Evolutionary conservation across 768 basidiomycete genomes (phyloP).

Genomic region (Hortiboletus flavorubellus): DNA sequence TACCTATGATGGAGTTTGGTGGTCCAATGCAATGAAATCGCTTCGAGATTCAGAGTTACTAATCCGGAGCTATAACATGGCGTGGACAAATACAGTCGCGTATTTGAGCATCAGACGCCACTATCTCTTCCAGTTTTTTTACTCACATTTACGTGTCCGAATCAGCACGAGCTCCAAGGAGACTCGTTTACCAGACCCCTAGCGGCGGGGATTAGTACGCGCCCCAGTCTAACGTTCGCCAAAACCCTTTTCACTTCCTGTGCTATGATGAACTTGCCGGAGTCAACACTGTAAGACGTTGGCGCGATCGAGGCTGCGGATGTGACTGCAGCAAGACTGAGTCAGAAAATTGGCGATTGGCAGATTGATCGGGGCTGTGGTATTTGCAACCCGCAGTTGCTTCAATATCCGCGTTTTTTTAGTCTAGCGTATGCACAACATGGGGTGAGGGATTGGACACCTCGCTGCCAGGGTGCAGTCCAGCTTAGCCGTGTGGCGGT

Average conservation of each 20-base stretch:
- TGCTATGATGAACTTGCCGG: constrained; percentile 27
- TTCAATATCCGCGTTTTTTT: constrained; percentile 5
- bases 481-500: not conserved
- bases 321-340: constrained; percentile 19
- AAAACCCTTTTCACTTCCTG: not conserved
- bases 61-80: constrained; percentile 54
- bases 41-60: constrained; percentile 44
- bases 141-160: not conserved
- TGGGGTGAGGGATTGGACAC: too few species aligned
- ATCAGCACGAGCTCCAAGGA: constrained; percentile 62
- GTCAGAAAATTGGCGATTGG: constrained; percentile 1
- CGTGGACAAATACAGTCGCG: constrained; percentile 73
- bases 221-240: not conserved
- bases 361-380: not conserved
- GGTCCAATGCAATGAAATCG: constrained; percentile 58
- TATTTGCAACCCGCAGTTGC: constrained; percentile 7
- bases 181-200: constrained; percentile 65
- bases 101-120: constrained; percentile 24
- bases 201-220: constrained; percentile 54
- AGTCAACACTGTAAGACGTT: constrained; percentile 49
- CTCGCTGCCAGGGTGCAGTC: too few species aligned
- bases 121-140: not conserved
- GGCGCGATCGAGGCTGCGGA: constrained; percentile 54
- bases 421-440: too few species aligned
- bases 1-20: constrained; percentile 45